These are phyloP conservation scores for Chamaecyparis obtusa DNA, from an alignment of 75 land plant genomes.

Conservation along the genomic window DNA sequence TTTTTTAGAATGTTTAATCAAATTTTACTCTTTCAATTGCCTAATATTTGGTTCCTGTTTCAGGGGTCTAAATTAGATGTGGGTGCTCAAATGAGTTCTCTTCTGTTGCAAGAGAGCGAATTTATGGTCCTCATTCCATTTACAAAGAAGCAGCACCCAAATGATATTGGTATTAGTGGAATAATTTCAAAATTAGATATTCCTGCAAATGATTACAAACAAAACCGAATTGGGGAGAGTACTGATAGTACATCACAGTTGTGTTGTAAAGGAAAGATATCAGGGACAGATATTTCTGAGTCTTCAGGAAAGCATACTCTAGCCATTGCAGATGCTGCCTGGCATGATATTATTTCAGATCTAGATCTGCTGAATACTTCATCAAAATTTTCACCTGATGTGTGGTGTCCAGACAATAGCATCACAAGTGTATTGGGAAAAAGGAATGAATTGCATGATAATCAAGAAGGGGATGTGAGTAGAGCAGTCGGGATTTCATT, in stretches of 20 bases:
- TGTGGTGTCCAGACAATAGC: background rate
- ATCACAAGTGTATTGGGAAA: background rate
- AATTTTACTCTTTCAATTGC: background rate
- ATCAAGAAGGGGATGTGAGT: background rate
- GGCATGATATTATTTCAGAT: slow-evolving; percentile 21
- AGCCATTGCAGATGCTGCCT: background rate
- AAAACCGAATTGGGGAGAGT: background rate
- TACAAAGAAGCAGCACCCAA: slow-evolving; percentile 32
- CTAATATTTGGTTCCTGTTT: slow-evolving; percentile 14
- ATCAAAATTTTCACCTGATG: background rate
- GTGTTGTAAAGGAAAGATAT: background rate
- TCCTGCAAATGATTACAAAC: background rate
- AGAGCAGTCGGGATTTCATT: background rate
- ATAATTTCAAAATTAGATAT: background rate
- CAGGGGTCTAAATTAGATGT: slow-evolving; percentile 66
- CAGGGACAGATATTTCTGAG: background rate
- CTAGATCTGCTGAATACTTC: background rate
- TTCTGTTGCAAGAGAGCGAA: slow-evolving; percentile 32
- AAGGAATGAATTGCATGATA: slow-evolving; percentile 7
- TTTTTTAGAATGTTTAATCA: background rate
- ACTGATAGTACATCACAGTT: background rate
- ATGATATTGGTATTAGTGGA: background rate
- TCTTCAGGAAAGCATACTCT: background rate
- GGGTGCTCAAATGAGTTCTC: slow-evolving; percentile 24
- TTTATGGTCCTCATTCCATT: slow-evolving; percentile 79